Base-by-base conservation (phyloP, 176 grass and related monocot genomes). In the Pontederia paniculata region DNA sequence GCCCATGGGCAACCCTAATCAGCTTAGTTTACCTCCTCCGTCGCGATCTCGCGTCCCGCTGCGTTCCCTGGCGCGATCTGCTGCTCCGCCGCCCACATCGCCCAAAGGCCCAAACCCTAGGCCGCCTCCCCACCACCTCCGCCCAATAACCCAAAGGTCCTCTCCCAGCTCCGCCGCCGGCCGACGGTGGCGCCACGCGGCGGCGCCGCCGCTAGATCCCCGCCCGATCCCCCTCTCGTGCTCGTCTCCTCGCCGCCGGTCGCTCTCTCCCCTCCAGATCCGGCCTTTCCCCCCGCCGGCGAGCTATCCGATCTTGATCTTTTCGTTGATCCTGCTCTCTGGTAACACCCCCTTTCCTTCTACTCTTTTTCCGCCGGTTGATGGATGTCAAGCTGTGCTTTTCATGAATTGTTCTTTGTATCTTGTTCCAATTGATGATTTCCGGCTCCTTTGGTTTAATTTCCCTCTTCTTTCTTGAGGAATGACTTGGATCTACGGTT, bases 41-140 rank as follows among this genome's bases (percentile, higher is more conserved):
- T 45, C 43, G 11, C 42, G 18, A 45, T 10, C 17, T 17, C 42
- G 18, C 28, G 18, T 20, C 25, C 60, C 43, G 17, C 12, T 6
- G 45, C 60, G 9, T 63, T 20, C 6, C 18, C 43, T 21, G 15
- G 6, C 17, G 43, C 43, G 14, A 44, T 42, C 60, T 44, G 2
- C 60, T 44, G 28, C 47, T 10, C 7, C 56, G 11, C 60, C 60
- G 44, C 43, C 44, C 44, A 42, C 43, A 37, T 37, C 28, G 28
- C 28, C 28, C 28, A 2, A 37, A 15, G 60, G 60, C 60, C 60
- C 60, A 63, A 63, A 48, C 41, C 60, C 60, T 46, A 63, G 12
- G 2, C 60, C 60, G 28, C 47, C 4, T 2, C 56, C 17, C 60
- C 60, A 20, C 43, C 44, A 44, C 60, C 43, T 18, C 44, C 31